Evolutionary conservation across 2,329 filamentous ascomycete genomes (phyloP), one percentile per base, ranked within the genome.

Genomic region (Botrytis medusae): DNA sequence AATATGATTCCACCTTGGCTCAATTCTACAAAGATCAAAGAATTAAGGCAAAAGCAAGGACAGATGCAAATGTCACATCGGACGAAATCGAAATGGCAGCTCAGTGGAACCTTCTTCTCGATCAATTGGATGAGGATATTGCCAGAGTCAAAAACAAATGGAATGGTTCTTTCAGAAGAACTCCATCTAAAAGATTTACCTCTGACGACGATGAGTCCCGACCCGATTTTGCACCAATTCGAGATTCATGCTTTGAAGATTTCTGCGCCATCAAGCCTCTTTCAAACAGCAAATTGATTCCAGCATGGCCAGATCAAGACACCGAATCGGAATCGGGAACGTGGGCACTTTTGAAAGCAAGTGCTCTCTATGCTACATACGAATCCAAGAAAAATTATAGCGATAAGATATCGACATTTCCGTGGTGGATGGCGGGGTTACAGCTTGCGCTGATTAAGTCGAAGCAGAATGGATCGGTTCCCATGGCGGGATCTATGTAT

Each of bases 291-390:
- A 10, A 76, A 5, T 25, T 76, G 4, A 76, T 76, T 71, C 48
- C 76, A 69, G n/a, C 70, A 34, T 69, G 79, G 60, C 40, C 77
- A 18, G 73, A 73, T 18, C 61, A 69, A n/a, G 73, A 65, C 34
- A 64, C 73, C 16, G 34, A 48, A 0, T 59, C 72, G 2, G 77
- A 79, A 14, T 68, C 76, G 18, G 76, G 81, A 32, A 34, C 75
- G 0, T 88, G 86, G 86, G 81, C 84, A 1, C 74, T 82, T 0
- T 76, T 87, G 9, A 84, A 83, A 63, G 86, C 86, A 1, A 86
- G 85, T 0, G 78, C 82, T 7, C 74, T 80, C 7, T 81, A 78
- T 62, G 75, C 72, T 4, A 72, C 42, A 5, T 79, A 76, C 64
- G 65, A 51, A 3, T 44, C 51, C 0, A 40, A 62, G 12, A 42